Evolutionary conservation across 768 basidiomycete species (phyloP).

Genomic region (Phanerochaete sordida): DNA sequence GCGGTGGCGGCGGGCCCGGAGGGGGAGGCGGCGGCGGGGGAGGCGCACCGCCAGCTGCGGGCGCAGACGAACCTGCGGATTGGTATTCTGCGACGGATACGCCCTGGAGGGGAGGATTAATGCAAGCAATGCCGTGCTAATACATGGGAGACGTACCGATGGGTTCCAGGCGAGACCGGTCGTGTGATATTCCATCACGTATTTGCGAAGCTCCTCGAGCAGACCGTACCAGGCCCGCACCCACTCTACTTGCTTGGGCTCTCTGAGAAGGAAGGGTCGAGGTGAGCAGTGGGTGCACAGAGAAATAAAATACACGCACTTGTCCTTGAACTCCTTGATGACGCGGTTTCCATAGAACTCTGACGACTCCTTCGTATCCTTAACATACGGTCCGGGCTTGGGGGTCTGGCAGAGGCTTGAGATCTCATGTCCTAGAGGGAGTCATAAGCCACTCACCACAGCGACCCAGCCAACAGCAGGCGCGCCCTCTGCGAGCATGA

Average conservation of each 20-base stretch:
- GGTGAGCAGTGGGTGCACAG: background rate
- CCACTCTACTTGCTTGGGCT: conserved; percentile 88
- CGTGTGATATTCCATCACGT: conserved; percentile 81
- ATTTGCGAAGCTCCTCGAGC: conserved; percentile 77
- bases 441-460: conserved; percentile 49
- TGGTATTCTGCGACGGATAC: conserved; percentile 54
- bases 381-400: conserved; percentile 78
- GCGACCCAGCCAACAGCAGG: conserved; percentile 86
- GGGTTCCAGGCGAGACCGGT: conserved; percentile 90
- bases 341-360: conserved; percentile 88
- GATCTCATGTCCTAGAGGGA: too few species aligned
- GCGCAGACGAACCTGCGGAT: conserved; percentile 28
- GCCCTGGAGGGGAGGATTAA: conserved; percentile 39
- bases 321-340: conserved; percentile 90
- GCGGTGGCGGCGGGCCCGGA: conserved; percentile 39
- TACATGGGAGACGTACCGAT: conserved; percentile 42
- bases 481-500: conserved; percentile 77
- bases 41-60: conserved; percentile 37
- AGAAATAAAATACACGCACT: conserved; percentile 46
- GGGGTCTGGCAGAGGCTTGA: conserved; percentile 45
- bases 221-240: conserved; percentile 65
- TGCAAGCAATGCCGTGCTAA: background rate
- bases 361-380: conserved; percentile 80
- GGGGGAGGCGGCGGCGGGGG: conserved; percentile 55
- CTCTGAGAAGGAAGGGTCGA: conserved; percentile 42